Conservation (phyloP, 2,329 filamentous ascomycete species). For the Colletotrichum caudatum region DNA sequence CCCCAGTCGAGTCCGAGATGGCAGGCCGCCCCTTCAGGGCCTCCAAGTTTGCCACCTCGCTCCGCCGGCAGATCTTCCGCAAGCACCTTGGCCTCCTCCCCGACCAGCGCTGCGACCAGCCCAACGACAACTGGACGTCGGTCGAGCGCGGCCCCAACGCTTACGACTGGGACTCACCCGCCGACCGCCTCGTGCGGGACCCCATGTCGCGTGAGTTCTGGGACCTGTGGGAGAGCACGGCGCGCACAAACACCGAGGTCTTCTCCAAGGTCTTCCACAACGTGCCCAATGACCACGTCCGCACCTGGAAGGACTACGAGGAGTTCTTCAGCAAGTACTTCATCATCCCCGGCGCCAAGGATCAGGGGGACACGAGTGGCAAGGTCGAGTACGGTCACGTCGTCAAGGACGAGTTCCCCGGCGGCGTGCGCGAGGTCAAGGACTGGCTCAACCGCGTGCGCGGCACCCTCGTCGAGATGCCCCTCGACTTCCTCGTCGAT, state of each 20-base stretch:
- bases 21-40: constrained; percentile 78
- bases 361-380: constrained; percentile 54
- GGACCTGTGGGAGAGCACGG: constrained; percentile 78
- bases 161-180: constrained; percentile 77
- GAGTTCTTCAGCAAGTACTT: constrained; percentile 78
- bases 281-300: constrained; percentile 76
- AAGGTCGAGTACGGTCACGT: constrained; percentile 89
- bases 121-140: constrained; percentile 82
- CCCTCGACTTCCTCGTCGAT: constrained; percentile 85
- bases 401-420: constrained; percentile 80
- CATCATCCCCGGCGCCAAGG: constrained; percentile 63
- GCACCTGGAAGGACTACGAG: constrained; percentile 80
- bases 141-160: constrained; percentile 77
- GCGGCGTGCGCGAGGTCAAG: constrained; percentile 80
- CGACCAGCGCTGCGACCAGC: constrained; percentile 75
- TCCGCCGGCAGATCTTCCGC: constrained; percentile 88
- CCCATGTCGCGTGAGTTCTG: constrained; percentile 77
- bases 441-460: constrained; percentile 74
- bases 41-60: constrained; percentile 80
- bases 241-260: constrained; percentile 81
- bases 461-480: constrained; percentile 89
- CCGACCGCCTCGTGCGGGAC: constrained; percentile 78
- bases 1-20: constrained; percentile 78
- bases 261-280: constrained; percentile 86
- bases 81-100: constrained; percentile 90